Evolutionary conservation across 192 early-diverging fungal species (phyloP), one percentile per base, ranked within the genome.

Genomic region (Linnemannia schmuckeri): DNA sequence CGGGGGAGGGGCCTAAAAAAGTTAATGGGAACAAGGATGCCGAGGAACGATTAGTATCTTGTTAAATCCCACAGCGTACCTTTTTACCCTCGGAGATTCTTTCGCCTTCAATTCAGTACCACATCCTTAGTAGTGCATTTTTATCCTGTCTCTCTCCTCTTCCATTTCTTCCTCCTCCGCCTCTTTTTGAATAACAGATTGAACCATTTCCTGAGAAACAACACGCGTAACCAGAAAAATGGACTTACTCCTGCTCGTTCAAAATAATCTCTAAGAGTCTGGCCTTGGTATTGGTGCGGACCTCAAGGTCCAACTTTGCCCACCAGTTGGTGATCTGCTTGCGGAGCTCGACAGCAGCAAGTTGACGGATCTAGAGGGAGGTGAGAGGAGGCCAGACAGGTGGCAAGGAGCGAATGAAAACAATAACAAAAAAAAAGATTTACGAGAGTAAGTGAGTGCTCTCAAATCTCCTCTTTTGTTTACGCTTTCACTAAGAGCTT

Each of bases 341-440:
- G 74, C 96, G 93, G 81, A 96, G 91, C 90, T 98, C 97, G 38
- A 98, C 97, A 30, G 96, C 93, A 41, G 96, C 94, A 74, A 98
- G 90, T 87, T 98, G 96, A 75, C 96, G 95, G 38, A 98, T 77
- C 87, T 88, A 71, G 46, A 33, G 18, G 38, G 20, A 8, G 20
- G 13, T 7, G 22, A n/a, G 33, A 69, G 30, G 35, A 12, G 20
- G 68, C 10, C 5, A 27, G n/a, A 30, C 20, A 27, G 44, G 22
- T 72, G 22, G 70, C 22, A 4, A 72, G 18, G 15, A 38, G 37
- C 54, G 18, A 20, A 41, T 12, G 54, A 35, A 42, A 27, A 76
- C 38, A 77, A 24, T 1, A 75, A 38, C 44, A 41, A 24, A 33
- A 63, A 57, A 66, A 66, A 44, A 61, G 37, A 54, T 40, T 75